These are phyloP conservation scores for Boechera divaricarpa DNA, from an alignment of 345 rosid genomes.

Conservation along the genomic window DNA sequence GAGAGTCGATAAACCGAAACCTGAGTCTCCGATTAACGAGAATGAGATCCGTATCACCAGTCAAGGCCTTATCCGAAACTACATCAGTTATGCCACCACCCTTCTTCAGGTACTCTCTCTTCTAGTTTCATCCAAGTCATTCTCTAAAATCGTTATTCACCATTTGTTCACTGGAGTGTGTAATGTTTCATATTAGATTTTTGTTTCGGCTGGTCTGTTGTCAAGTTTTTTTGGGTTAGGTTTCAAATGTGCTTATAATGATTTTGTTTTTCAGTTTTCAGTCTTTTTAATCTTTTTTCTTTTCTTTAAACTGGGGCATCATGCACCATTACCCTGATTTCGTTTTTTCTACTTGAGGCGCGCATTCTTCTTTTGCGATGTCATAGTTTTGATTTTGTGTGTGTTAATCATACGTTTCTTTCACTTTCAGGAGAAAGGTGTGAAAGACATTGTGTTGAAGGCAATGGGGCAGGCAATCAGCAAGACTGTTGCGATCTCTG, in stretches of 20 bases:
- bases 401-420: not conserved
- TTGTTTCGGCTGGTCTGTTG: not conserved
- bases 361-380: too few species aligned
- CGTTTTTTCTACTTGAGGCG: not conserved
- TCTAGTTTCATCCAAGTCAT: not conserved
- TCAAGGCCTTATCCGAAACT: constrained; percentile 80
- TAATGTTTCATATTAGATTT: not conserved
- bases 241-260: not conserved
- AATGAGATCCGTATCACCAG: constrained; percentile 97
- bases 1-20: constrained; percentile 79
- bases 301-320: not conserved
- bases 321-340: not conserved
- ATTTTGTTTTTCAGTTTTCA: not conserved
- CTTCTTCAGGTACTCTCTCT: constrained; percentile 69
- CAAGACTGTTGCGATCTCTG: constrained; percentile 85
- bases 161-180: not conserved
- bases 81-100: constrained; percentile 80
- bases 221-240: too few species aligned
- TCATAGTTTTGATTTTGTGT: too few species aligned
- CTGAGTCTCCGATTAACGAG: constrained; percentile 72
- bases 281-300: too few species aligned
- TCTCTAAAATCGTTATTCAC: not conserved
- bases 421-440: constrained; percentile 62
- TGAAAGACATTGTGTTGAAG: constrained; percentile 74
- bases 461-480: constrained; percentile 98